Evolutionary conservation across 345 rosid genomes (phyloP).

Genomic region (Acer negundo): DNA sequence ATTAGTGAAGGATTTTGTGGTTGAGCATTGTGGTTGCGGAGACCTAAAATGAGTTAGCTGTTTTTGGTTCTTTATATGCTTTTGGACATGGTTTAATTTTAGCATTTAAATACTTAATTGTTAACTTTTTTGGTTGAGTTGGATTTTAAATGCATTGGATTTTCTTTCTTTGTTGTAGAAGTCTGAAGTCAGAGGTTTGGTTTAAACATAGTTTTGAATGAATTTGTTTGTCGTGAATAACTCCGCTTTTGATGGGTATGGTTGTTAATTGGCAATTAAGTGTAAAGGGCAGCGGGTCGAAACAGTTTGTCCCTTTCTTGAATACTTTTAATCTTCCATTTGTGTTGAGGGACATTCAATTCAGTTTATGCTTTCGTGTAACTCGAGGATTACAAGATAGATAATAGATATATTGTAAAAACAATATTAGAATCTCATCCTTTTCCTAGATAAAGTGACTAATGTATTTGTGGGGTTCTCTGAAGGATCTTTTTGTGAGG

Average conservation of each 20-base stretch:
- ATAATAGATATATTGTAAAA: background rate
- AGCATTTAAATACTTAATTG: too few relatives aligned
- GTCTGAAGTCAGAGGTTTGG: background rate
- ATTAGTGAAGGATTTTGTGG: background rate
- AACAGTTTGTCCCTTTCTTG: background rate
- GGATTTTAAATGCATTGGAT: background rate
- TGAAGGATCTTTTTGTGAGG: background rate
- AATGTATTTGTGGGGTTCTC: background rate
- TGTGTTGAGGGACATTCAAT: background rate
- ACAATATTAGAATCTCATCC: background rate
- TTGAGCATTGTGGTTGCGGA: background rate
- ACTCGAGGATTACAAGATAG: background rate
- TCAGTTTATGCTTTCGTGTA: conserved; percentile 1
- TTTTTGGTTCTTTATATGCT: background rate
- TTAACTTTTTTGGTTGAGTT: background rate
- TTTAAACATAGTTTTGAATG: background rate
- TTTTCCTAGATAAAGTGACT: background rate
- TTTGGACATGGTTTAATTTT: background rate
- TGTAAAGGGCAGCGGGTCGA: background rate
- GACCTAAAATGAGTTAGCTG: background rate
- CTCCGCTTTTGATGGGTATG: background rate
- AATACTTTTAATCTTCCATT: background rate
- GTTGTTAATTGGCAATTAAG: background rate
- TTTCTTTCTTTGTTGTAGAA: background rate
- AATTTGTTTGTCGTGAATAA: background rate